Percentiles rank a stretch among this genome's conserved stretches.
These are phyloP conservation scores for Fremontodendron californicum DNA, from an alignment of 345 rosid species.

Conservation along the genomic window DNA sequence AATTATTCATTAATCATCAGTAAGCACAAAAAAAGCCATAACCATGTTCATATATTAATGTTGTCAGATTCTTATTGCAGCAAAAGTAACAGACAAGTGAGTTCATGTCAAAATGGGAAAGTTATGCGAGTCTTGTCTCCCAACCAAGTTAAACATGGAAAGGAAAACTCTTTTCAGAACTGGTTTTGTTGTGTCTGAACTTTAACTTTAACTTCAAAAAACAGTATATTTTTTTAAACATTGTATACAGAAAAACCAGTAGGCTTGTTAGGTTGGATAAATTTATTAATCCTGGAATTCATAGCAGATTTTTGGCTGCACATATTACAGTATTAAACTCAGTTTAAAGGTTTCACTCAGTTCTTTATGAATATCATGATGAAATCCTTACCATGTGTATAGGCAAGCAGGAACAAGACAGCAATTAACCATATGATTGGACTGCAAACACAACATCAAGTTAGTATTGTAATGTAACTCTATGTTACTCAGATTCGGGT, in stretches of 20 bases:
- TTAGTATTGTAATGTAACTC: neutral
- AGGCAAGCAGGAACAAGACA: constrained; percentile 60
- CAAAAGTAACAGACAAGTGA: neutral
- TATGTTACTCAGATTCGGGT: too few species aligned
- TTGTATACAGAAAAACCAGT: too few species aligned
- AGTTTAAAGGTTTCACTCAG: too few species aligned
- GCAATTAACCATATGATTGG: constrained; percentile 78
- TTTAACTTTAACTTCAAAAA: too few species aligned
- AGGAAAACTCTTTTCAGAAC: neutral
- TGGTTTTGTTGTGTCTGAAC: too few species aligned
- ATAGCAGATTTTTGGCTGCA: too few species aligned
- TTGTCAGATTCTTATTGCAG: neutral
- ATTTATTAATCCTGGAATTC: too few species aligned
- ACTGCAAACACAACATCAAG: constrained; percentile 38
- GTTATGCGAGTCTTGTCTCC: too few species aligned
- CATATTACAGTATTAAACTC: neutral
- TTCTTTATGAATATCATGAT: neutral
- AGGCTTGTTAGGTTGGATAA: too few species aligned
- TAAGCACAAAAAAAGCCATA: neutral
- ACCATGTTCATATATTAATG: neutral
- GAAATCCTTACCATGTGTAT: constrained; percentile 59
- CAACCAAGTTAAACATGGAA: neutral
- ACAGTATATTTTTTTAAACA: too few species aligned
- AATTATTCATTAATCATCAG: neutral
- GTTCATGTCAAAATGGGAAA: neutral